Percentiles rank a stretch among this genome's conserved stretches.
Evolutionary conservation across 2,329 filamentous ascomycete species (phyloP).

Genomic region (Acrocalymma vagum): DNA sequence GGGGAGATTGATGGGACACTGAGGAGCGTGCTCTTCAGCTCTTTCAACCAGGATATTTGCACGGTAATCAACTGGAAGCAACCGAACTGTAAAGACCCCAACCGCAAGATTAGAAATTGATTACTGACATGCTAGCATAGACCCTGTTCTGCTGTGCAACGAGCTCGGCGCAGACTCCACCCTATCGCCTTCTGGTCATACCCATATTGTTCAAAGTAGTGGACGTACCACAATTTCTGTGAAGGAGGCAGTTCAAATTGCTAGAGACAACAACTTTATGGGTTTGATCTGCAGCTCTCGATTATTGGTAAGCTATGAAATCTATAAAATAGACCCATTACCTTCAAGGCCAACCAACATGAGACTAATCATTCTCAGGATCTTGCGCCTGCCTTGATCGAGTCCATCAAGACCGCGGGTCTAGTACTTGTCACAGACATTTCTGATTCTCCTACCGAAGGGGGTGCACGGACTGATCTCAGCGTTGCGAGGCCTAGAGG

Average conservation of each 20-base stretch:
- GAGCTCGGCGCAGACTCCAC: constrained; percentile 75
- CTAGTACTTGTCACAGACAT: constrained; percentile 91
- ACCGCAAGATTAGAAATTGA: background rate
- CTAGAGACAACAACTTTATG: constrained; percentile 98
- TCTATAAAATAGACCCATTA: too few species aligned
- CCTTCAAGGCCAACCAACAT: too few species aligned
- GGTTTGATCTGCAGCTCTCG: constrained; percentile 89
- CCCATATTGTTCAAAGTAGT: constrained; percentile 63
- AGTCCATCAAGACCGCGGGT: constrained; percentile 93
- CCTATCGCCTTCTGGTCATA: constrained; percentile 35
- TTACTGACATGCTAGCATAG: constrained; percentile 47
- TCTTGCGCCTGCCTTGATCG: constrained; percentile 89
- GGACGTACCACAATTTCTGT: constrained; percentile 83
- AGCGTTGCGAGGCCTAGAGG: constrained; percentile 49
- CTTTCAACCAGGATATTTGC: constrained; percentile 89
- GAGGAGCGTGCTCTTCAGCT: constrained; percentile 91
- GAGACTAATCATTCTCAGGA: constrained; percentile 75
- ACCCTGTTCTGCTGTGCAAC: constrained; percentile 94
- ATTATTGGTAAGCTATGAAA: constrained; percentile 83
- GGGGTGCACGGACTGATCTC: constrained; percentile 44
- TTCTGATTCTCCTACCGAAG: constrained; percentile 62
- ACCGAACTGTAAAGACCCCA: constrained; percentile 77
- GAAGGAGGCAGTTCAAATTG: constrained; percentile 93
- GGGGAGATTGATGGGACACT: constrained; percentile 70
- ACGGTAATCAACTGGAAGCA: constrained; percentile 99